Conservation (phyloP, 768 basidiomycete genomes). For the Hypholoma fasciculare region DNA sequence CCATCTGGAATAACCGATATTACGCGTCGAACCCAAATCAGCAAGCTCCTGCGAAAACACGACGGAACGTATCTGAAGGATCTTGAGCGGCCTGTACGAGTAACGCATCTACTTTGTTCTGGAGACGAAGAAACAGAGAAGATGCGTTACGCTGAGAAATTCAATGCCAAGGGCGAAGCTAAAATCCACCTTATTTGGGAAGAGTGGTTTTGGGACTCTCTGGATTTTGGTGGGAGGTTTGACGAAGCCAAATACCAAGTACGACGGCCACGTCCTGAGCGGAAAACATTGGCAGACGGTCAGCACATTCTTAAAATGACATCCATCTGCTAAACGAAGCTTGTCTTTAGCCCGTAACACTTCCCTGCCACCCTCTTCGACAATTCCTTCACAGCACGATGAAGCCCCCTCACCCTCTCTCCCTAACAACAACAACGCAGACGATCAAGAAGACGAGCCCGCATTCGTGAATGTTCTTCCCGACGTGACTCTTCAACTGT, state of each 20-base stretch:
- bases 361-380: constrained; percentile 21
- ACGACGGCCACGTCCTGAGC: constrained; percentile 58
- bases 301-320: background rate
- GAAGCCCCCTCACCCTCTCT: constrained; percentile 19
- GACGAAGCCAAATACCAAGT: constrained; percentile 64
- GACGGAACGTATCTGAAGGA: constrained; percentile 75
- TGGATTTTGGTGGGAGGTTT: constrained; percentile 74
- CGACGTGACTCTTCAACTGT: constrained; percentile 63
- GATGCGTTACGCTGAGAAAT: constrained; percentile 76
- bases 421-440: constrained; percentile 10
- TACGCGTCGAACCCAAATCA: constrained; percentile 60
- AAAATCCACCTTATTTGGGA: constrained; percentile 86
- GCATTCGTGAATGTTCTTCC: constrained; percentile 60
- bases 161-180: constrained; percentile 68
- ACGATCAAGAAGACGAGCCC: constrained; percentile 51
- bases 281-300: constrained; percentile 36
- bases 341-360: constrained; percentile 15
- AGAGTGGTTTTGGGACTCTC: constrained; percentile 95
- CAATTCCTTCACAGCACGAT: constrained; percentile 20
- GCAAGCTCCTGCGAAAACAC: constrained; percentile 53
- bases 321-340: background rate
- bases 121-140: constrained; percentile 71
- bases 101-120: constrained; percentile 85
- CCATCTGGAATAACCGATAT: constrained; percentile 76
- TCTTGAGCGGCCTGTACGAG: constrained; percentile 73